These are phyloP conservation scores for Vaccinium darrowii DNA, from an alignment of 148 eudicot species.

Conservation along the genomic window DNA sequence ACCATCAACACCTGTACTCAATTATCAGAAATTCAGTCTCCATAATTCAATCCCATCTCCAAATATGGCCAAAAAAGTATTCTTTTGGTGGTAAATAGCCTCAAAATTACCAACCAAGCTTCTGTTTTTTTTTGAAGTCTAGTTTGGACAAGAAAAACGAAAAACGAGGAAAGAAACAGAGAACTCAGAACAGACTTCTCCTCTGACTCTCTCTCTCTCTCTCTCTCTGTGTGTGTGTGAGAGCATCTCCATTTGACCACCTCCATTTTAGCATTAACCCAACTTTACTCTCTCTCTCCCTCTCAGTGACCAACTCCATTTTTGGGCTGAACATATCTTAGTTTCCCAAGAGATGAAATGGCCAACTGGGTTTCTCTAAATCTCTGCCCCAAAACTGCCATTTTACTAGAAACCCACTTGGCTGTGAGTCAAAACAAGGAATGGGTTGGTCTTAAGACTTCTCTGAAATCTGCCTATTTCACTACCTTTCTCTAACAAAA, in stretches of 20 bases:
- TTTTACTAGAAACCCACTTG: conserved; percentile 12
- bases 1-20: neutral
- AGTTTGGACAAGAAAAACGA: neutral
- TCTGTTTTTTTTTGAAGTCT: neutral
- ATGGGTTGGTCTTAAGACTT: conserved; percentile 18
- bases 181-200: neutral
- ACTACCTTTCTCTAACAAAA: conserved; percentile 24
- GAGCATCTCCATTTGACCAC: conserved; percentile 9
- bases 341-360: conserved; percentile 19
- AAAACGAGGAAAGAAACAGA: neutral
- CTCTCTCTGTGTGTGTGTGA: neutral
- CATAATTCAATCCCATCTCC: neutral
- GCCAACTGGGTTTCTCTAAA: conserved; percentile 31
- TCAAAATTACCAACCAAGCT: neutral
- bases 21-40: neutral
- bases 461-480: conserved; percentile 18
- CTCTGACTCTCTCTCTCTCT: conserved; percentile 10
- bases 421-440: neutral
- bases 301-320: conserved; percentile 9
- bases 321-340: conserved; percentile 3
- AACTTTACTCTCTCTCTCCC: neutral
- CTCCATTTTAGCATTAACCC: neutral
- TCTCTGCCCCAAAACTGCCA: conserved; percentile 15
- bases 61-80: neutral
- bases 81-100: neutral